Percentiles rank a stretch among this genome's conserved stretches.
Conservation (phyloP, 176 grass and related monocot species). For the Oryza longistaminata region DNA sequence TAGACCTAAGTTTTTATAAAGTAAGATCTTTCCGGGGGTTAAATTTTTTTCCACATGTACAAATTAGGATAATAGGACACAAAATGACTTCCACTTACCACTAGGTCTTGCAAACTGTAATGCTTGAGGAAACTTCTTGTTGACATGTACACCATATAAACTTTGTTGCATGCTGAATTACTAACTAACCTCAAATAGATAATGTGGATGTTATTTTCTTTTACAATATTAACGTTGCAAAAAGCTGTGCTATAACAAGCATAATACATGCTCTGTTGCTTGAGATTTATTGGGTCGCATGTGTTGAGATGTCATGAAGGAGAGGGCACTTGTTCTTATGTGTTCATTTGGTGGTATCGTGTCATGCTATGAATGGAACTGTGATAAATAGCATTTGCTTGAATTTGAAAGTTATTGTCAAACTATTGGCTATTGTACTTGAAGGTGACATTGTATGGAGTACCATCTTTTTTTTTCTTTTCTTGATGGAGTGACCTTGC, state of each 20-base stretch:
- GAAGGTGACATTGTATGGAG: neutral
- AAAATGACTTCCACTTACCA: no score
- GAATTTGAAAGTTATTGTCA: neutral
- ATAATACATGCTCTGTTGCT: no score
- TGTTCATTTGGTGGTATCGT: neutral
- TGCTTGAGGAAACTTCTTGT: neutral
- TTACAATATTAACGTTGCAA: neutral
- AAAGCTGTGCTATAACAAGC: neutral
- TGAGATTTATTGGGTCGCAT: no score
- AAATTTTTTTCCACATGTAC: neutral
- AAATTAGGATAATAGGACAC: neutral
- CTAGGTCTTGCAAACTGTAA: no score
- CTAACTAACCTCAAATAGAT: neutral
- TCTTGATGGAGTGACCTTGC: neutral
- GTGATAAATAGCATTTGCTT: no score
- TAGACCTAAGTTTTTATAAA: no score
- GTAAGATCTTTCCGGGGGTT: no score
- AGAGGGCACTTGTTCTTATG: neutral
- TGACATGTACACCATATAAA: neutral
- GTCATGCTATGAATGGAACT: neutral
- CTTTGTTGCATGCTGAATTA: neutral
- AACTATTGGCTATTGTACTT: neutral
- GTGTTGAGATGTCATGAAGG: neutral
- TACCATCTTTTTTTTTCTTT: neutral
- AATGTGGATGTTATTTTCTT: neutral